Evolutionary conservation across 257 asterid genomes (phyloP), one percentile per base, ranked within the genome.

Genomic region (Plantago elongata): DNA sequence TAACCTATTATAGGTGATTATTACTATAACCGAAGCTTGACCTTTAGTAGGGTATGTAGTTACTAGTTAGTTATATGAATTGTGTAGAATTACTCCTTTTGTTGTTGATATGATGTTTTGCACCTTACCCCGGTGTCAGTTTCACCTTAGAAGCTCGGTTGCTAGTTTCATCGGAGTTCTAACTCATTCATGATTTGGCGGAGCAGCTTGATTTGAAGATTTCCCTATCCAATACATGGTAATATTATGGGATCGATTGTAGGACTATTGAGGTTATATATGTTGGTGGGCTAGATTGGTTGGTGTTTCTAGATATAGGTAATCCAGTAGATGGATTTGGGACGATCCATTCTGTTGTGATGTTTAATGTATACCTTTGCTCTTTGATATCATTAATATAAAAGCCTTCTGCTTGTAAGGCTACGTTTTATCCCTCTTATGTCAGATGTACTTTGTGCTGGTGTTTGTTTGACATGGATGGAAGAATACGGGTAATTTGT

Each of bases 281-380:
- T 57, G 49, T 55, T 11, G 30, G 47, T 40, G 40, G 40, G 49
- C n/a, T 65, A 62, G 50, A 54, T 22, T 45, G 40, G 73, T 60
- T 13, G 42, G 29, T 51, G 56, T 51, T 63, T 59, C 59, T 56
- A 64, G 64, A 29, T 4, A 38, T 29, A 63, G 54, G 79, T 73
- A 76, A 65, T 77, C 72, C 69, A 71, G 51, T 30, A 66, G 74
- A 69, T 74, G 91, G 81, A 74, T 72, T 72, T 71, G 61, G 76
- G 74, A 30, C 51, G 64, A 62, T 78, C 83, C 78, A 73, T 73
- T 82, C 63, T 68, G 76, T 72, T 80, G 70, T 69, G 62, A 70
- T 78, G 67, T 76, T 79, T 81, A 67, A 64, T 72, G 48, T 61
- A 62, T 56, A 67, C 67, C 61, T 34, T 51, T 71, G 62, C 17